These are phyloP conservation scores for Diaporthe citrichinensis DNA, from an alignment of 2,329 filamentous ascomycete species.

Conservation along the genomic window DNA sequence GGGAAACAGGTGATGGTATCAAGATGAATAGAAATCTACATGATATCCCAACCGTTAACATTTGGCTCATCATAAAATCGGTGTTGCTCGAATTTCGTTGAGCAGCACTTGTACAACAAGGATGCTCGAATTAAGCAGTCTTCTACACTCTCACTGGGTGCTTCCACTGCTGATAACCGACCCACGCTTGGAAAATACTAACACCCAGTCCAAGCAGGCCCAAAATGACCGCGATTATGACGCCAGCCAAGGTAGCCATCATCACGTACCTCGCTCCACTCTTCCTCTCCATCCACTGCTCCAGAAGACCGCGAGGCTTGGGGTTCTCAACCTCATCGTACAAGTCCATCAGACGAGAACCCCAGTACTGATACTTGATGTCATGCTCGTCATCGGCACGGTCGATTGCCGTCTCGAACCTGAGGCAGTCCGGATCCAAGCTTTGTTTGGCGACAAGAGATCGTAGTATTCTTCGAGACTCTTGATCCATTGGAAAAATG, in stretches of 20 bases:
- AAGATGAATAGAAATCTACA: neutral
- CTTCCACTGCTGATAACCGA: slow-evolving; percentile 29
- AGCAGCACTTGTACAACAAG: neutral
- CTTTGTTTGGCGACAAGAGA: neutral
- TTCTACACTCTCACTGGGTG: neutral
- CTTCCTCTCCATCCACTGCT: slow-evolving; percentile 41
- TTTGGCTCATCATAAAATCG: neutral
- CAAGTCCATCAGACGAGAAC: slow-evolving; percentile 40
- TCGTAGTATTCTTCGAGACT: neutral
- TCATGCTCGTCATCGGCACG: slow-evolving; percentile 3
- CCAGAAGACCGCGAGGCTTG: slow-evolving; percentile 40
- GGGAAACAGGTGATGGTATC: neutral
- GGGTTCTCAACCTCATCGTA: slow-evolving; percentile 44
- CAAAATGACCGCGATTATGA: slow-evolving; percentile 41
- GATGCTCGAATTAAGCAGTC: rapidly evolving
- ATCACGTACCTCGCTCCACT: slow-evolving; percentile 44
- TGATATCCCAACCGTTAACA: neutral
- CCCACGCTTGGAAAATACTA: slow-evolving; percentile 43
- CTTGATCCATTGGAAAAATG: slow-evolving; percentile 20
- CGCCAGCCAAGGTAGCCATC: slow-evolving; percentile 42
- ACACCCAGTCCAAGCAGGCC: slow-evolving; percentile 40
- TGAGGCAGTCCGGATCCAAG: slow-evolving; percentile 25
- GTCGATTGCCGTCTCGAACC: neutral
- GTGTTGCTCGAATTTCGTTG: neutral
- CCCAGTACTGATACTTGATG: slow-evolving; percentile 23